Base-by-base conservation (phyloP, 441 rosid genomes). In the Melastoma candidum region DNA sequence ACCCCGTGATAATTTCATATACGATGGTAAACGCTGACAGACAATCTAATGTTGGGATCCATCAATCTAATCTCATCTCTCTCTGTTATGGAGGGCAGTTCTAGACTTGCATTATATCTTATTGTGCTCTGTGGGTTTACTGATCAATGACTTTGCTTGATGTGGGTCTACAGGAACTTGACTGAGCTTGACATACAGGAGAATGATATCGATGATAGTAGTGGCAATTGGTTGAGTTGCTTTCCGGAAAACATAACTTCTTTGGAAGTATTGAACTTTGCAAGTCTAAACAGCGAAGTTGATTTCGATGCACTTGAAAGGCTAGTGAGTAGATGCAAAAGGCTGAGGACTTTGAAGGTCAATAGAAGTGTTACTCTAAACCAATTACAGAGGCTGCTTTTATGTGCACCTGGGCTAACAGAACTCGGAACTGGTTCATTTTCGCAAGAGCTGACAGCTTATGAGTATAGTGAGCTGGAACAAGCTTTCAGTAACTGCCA, bases 341-440 rank as follows among this genome's bases (percentile, higher is more conserved):
- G 78, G 12, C 63, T 83, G 64, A 83, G 57, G 72, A 75, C 70
- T 61, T 62, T 83, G 55, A 80, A 80, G 72, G 79, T 80, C 61
- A 77, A 77, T 68, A 67, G 71, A 69, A 67, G 59, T 39, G 48
- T 80, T 51, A 63, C 76, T 12, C 60, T 76, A 68, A 80, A 83
- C 41, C 82, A 77, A 45, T 61, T 83, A 14, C 85, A 75, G 49
- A 67, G 72, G 70, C 71, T 83, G 45, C 79, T 83, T 51, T 67
- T 71, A 25, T 56, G 58, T 47, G 72, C 77, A 52, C 79, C 85
- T 44, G 81, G 67, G 41, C 51, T 83, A 48, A 70, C 53, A 14
- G 90, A 83, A 70, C 81, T 83, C 47, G 86, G 84, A 44, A 78
- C 87, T 51, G 85, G 90, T 17, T 71, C 81, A 12, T 80, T 80